Base-by-base conservation (phyloP, 805 yeast species). In the Candida orba region DNA sequence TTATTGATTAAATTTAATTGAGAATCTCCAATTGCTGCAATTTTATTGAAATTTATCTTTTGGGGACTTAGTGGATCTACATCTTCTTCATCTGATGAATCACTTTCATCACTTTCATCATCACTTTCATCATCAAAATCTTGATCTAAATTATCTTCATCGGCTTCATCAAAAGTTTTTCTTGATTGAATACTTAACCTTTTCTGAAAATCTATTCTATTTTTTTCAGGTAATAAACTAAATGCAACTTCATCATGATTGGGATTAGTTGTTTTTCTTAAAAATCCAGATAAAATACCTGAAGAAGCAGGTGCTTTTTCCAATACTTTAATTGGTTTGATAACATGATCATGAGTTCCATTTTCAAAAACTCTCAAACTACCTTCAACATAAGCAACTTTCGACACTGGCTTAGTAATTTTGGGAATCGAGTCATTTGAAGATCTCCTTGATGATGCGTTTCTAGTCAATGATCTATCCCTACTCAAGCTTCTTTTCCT, bases 1-100 rank as follows among this genome's bases (percentile, higher is more conserved):
- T 67, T 63, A 48, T 73, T 71, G 41, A 76, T 76, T 45, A 76
- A 53, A 33, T 65, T 65, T 38, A 75, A 61, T 49, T 76, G 79
- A 12, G 68, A 66, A 30, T 67, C 67, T 23, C 78, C 79, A 31
- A 77, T 75, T 2, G 77, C 77, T 1, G 74, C 69, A 10, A 32
- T 31, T 3, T 35, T 37, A 8, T 45, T 40, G 24, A 59, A 52
- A 8, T 43, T 37, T 2, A 42, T 43, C 2, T 40, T 46, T 15
- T n/a, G 25, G 4, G 17, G 34, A 18, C 25, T 24, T 1, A 40
- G n/a, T 10, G 29, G 39, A 12, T 36, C 23, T 8, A 22, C n/a
- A 10, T 39, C 46, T n/a, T 27, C 45, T 6, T 36, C 42, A 17
- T 31, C 34, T 15, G 39, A 33, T 8, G 43, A 41, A 8, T 41